These are phyloP conservation scores for Spiraea crenata DNA, from an alignment of 331 rosid genomes.

Conservation along the genomic window DNA sequence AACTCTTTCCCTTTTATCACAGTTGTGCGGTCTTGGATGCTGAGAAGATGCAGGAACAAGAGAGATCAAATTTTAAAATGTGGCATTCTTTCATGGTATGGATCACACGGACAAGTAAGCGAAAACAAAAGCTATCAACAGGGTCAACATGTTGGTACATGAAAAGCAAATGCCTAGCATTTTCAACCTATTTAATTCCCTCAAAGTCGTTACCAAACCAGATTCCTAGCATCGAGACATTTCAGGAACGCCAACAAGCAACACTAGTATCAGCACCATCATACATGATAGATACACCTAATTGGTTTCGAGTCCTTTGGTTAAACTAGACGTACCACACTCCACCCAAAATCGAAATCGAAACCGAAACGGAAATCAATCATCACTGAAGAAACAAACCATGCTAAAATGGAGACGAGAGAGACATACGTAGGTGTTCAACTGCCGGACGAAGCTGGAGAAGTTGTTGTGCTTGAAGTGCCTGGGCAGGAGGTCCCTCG, in stretches of 20 bases:
- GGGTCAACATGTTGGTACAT: not conserved
- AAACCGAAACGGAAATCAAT: not conserved
- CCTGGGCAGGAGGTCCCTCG: conserved; percentile 86
- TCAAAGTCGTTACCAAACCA: too few species aligned
- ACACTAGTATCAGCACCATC: not conserved
- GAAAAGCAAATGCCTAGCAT: not conserved
- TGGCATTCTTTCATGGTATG: not conserved
- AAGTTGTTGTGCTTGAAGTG: conserved; percentile 91
- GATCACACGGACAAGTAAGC: not conserved
- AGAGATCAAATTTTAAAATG: conserved; percentile 34
- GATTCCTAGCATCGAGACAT: not conserved
- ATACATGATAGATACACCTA: not conserved
- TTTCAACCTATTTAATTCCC: not conserved
- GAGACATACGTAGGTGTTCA: conserved; percentile 74
- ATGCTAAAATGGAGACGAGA: not conserved
- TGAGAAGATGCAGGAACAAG: conserved; percentile 49
- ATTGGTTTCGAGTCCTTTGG: not conserved
- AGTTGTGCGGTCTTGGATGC: conserved; percentile 48
- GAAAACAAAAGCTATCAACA: conserved; percentile 14
- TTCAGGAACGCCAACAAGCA: not conserved
- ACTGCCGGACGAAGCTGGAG: conserved; percentile 91
- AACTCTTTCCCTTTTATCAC: conserved; percentile 36
- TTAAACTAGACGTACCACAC: not conserved
- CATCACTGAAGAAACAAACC: not conserved
- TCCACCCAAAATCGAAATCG: not conserved